Base-by-base conservation (phyloP, 345 rosid genomes). In the Limnanthes douglasii region DNA sequence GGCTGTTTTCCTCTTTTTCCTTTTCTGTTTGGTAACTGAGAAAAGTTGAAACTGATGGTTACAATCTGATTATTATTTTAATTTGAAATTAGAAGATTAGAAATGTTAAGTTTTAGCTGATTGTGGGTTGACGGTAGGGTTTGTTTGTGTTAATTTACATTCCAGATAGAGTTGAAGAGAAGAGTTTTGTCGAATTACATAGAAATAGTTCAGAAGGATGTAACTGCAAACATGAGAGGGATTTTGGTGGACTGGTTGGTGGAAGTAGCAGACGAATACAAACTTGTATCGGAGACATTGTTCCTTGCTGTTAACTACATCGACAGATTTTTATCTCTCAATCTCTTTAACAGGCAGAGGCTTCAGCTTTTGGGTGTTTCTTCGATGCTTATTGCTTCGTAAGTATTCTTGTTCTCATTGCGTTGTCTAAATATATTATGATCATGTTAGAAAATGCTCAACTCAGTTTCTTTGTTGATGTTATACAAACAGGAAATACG, bases 371-470 rank as follows among this genome's bases (percentile, higher is more conserved):
- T 78, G 5, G 92, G 95, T 16, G 78, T 78, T 50, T 69, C 92
- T 18, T 56, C 86, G 0, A 78, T 78, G 95, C 86, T 78, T 25
- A 72, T 83, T 48, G 90, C 95, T 33, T 72, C 80, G 90, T 78
- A 75, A 74, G 94, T 4, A 3, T n/a, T 31, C 34, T n/a, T 6
- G 4, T 3, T 3, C 15, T 18, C 28, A 14, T 11, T 45, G 7
- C 8, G 19, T 26, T n/a, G 18, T 13, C n/a, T 16, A 5, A 25
- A 6, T 15, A 8, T 14, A 6, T 18, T 4, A 3, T 19, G 8
- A 21, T 11, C 21, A 18, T 30, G 0, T 13, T 21, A 41, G 40
- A 0, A 28, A 37, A 17, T 21, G 28, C 21, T 53, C 37, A 28
- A 37, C 21, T 10, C n/a, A n/a, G n/a, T n/a, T 18, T 11, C 34